A percentile compares a stretch with the other conserved stretches of the same genome.
Evolutionary conservation across 129 eudicot species (phyloP).

Genomic region (Artemisia tridentata): DNA sequence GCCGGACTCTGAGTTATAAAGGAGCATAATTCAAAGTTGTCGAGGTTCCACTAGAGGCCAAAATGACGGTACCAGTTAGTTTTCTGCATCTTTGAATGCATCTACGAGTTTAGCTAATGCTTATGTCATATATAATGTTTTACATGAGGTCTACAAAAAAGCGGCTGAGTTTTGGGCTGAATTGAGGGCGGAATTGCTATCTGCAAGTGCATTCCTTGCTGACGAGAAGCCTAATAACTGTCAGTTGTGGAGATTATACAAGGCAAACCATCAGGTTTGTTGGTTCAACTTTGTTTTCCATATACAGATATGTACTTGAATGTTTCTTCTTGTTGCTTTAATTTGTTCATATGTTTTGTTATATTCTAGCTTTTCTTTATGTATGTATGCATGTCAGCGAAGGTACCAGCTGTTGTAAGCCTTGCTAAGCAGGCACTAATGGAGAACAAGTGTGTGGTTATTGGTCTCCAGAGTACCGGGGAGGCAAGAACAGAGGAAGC

Average conservation of each 20-base stretch:
- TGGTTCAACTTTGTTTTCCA: slow-evolving; percentile 9
- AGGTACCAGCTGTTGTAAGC: slow-evolving; percentile 91
- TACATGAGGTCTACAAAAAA: slow-evolving; percentile 72
- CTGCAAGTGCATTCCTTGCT: slow-evolving; percentile 71
- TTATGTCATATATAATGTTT: slow-evolving; percentile 15
- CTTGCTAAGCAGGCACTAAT: slow-evolving; percentile 80
- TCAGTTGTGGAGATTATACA: slow-evolving; percentile 94
- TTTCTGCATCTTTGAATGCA: slow-evolving; percentile 20
- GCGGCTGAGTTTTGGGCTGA: slow-evolving; percentile 99
- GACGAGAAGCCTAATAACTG: slow-evolving; percentile 75
- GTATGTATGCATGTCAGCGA: slow-evolving; percentile 98
- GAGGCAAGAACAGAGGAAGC: slow-evolving; percentile 99
- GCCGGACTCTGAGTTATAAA: slow-evolving; percentile 96
- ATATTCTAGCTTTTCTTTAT: slow-evolving; percentile 92
- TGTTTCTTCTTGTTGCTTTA: slow-evolving; percentile 16
- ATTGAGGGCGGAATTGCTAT: slow-evolving; percentile 79
- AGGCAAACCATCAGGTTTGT: slow-evolving; percentile 97
- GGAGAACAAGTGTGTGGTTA: slow-evolving; percentile 81
- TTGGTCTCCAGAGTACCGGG: slow-evolving; percentile 99
- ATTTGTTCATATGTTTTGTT: slow-evolving; percentile 26
- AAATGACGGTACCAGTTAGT: slow-evolving; percentile 68
- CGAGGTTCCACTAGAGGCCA: slow-evolving; percentile 81
- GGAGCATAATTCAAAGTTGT: slow-evolving; percentile 92
- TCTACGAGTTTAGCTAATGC: slow-evolving; percentile 14
- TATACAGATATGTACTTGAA: slow-evolving; percentile 12